Percentiles rank a stretch among this genome's conserved stretches.
phyloP scores from a whole-genome alignment of 192 early-diverging fungal genomes.

The Linnemannia hyalina region DNA sequence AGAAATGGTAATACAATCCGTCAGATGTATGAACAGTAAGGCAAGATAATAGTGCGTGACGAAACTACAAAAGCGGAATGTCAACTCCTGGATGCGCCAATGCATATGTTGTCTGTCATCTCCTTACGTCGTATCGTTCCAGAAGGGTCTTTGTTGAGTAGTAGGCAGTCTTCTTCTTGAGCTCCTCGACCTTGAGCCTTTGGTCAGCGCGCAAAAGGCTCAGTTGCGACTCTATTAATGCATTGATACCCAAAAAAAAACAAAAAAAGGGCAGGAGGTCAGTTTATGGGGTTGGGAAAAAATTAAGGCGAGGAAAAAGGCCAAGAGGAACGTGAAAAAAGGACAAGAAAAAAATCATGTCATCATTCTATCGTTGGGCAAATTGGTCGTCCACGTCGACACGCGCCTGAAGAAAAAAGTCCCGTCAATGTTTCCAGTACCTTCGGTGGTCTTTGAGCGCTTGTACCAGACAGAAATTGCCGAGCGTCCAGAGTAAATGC shows the following conservation, averaged over 20 bases:
- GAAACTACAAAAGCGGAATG: background rate
- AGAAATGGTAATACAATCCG: background rate
- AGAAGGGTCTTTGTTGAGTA: constrained; percentile 90
- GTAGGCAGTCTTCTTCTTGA: constrained; percentile 95
- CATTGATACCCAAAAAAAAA: background rate
- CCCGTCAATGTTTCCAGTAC: constrained; percentile 16
- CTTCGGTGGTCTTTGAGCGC: constrained; percentile 65
- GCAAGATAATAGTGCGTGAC: background rate
- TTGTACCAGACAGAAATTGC: constrained; percentile 64
- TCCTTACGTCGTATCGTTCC: constrained; percentile 83
- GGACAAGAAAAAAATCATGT: background rate
- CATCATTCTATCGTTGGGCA: background rate
- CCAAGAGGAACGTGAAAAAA: background rate
- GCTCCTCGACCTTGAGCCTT: constrained; percentile 87
- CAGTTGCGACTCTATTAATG: constrained; percentile 52
- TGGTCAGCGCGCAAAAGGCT: constrained; percentile 65
- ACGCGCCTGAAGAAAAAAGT: background rate
- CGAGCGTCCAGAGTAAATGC: constrained; percentile 57
- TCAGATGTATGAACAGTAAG: background rate
- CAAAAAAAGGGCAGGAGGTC: background rate
- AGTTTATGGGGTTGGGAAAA: background rate
- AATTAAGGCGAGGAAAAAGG: background rate
- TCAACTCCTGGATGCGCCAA: background rate
- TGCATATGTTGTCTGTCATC: background rate
- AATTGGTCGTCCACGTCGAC: background rate